Evolutionary conservation across 2,329 filamentous ascomycete species (phyloP), one percentile per base, ranked within the genome.

Genomic region (Fusarium haematococcum): DNA sequence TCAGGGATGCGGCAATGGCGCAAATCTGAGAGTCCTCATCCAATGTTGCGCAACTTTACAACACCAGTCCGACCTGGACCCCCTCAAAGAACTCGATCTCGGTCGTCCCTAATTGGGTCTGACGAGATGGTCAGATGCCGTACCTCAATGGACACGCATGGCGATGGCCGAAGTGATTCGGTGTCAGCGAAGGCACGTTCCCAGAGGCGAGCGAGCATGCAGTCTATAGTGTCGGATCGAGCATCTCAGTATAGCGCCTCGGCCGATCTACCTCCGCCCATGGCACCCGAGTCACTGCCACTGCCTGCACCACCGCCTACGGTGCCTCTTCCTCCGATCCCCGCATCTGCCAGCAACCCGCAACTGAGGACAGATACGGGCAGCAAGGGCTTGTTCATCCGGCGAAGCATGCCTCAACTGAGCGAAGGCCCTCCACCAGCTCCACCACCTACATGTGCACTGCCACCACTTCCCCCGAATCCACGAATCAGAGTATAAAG

Each of bases 361-460:
- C 67, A 74, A 32, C 69, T 74, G 20, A 73, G 75, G 59, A 63
- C 70, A 1, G 78, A 80, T 6, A 62, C 57, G n/a, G 71, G 65
- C 14, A 68, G 71, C 9, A 81, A 74, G 50, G 70, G 71, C 7
- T 59, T 82, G 25, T 41, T 79, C 30, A 84, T 83, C 62, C 83
- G 87, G 30, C 83, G 85, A 65, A 89, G 88, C 79, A 85, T 89
- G 84, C 85, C 88, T 7, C 86, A 88, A 30, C 81, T 89, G 41
- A 81, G 80, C 1, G 84, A 87, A 14, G 87, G 86, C 1, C 88
- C 88, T 33, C 88, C 88, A 2, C 88, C 85, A 18, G 86, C 84
- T 16, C 89, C 89, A 8, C 89, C 89, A 6, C 89, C 89, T 27
- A 89, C 83, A 13, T 86, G 85, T 72, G 88, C 88, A 16, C 83